Conservation (phyloP, 2,329 filamentous ascomycete genomes). For the Phialophora chinensis region DNA sequence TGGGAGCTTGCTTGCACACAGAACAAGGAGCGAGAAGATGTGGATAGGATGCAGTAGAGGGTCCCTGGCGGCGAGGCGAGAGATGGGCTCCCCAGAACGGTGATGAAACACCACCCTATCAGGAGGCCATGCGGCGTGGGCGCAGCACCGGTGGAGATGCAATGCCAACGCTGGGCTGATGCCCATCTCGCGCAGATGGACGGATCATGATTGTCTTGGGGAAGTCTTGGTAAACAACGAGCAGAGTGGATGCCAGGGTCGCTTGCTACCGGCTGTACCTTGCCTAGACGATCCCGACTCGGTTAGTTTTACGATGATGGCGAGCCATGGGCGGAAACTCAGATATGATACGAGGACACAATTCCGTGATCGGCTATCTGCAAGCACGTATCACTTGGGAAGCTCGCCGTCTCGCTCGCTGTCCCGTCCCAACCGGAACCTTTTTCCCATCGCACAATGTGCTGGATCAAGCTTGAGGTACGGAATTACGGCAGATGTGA, state of each 20-base stretch:
- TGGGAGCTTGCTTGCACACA: neutral
- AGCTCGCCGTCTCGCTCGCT: neutral
- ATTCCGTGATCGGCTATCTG: neutral
- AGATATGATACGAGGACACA: neutral
- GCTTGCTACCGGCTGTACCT: constrained; percentile 1
- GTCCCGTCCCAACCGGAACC: neutral
- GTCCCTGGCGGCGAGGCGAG: neutral
- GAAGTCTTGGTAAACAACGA: neutral
- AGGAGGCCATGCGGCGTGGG: constrained; percentile 5
- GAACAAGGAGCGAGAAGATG: neutral
- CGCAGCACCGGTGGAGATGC: neutral
- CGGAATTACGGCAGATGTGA: neutral
- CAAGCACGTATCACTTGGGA: too few relatives aligned
- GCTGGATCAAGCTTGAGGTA: neutral
- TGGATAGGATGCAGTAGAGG: too few relatives aligned
- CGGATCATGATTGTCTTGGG: constrained; percentile 6
- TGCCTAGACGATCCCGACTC: neutral
- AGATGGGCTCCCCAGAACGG: constrained; percentile 4
- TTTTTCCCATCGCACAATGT: neutral
- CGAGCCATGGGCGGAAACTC: neutral
- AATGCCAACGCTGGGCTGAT: constrained; percentile 14
- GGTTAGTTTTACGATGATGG: neutral
- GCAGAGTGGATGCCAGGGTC: neutral
- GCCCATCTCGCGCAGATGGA: constrained; percentile 1
- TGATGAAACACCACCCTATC: constrained; percentile 20